Base-by-base conservation (phyloP, 768 basidiomycete species). In the Lactarius indigo region DNA sequence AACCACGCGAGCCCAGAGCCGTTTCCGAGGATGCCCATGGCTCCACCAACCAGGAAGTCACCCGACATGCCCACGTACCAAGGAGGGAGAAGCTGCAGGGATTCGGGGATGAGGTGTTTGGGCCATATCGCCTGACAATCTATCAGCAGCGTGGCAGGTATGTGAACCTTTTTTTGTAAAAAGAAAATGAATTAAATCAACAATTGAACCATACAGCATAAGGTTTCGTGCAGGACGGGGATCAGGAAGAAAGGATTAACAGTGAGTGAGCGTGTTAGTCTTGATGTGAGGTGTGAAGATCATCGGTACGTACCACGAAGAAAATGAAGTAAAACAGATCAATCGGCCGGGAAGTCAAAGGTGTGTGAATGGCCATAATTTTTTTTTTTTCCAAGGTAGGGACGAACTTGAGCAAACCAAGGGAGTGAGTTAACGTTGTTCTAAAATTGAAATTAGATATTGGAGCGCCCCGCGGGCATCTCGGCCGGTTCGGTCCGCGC, bases 71-170 rank as follows among this genome's bases (percentile, higher is more conserved):
- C 65, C 39, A 88, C 74, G 72, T 92, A 92, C 73, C 77, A 79
- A 41, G 74, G 71, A 0, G 82, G 78, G 15, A 90, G 73, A 13
- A 72, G 70, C 26, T 79, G 76, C 35, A 91, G 69, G 47, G 80
- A 64, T 0, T 73, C 52, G 0, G 91, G 88, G 15, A 88, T 75
- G 8, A 85, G 69, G 20, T 75, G 70, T 2, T 80, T 64, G 6
- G 88, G 87, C 69, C 86, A 88, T 42, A 94, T 64, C 9, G 84
- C 77, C 75, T 94, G 92, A 15, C 87, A 74, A 76, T 94, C 93
- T 54, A 94, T 75, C 31, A 88, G 72, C 9, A 94, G 71, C 5
- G 91, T 86, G 4, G 88, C 85, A 0, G 87, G 83, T 39, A 92
- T 78, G 72, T 94, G 92, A 1, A 87, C 78, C 85, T 86, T 54